Base-by-base conservation (phyloP, 208 protist species). In the Crithidia sp. region DNA sequence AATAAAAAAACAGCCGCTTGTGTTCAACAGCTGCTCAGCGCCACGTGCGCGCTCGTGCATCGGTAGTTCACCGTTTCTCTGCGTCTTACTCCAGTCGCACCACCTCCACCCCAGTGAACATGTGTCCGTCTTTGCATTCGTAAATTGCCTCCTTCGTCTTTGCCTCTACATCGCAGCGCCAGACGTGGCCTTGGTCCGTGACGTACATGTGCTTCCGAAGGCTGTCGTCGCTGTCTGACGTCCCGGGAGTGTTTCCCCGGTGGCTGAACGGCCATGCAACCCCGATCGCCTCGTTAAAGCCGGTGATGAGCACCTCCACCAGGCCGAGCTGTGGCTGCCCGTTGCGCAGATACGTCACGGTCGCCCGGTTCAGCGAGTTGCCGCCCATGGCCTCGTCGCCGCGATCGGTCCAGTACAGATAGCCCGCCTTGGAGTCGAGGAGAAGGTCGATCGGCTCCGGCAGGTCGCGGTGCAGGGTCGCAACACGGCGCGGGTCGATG, bases 361-460 rank as follows among this genome's bases (percentile, higher is more conserved):
- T 13, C 14, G 77, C 68, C 28, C 82, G 77, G 62, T 81, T 83
- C 43, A 87, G 63, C 52, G 77, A 76, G 73, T 80, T 83, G 50
- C 82, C 82, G 56, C 82, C 82, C 13, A 55, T 55, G 6, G 47
- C 57, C 17, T 49, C 69, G 43, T 83, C 77, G 36, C 82, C 82
- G 47, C 82, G 82, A 59, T 83, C 77, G 3, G 82, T 83, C 82
- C 82, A 87, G 74, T 87, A 87, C 37, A 87, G 82, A 36, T 64
- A 74, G 56, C 56, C 43, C 37, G 65, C 68, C 44, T 75, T 16
- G 4, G 47, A n/a, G 61, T 87, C 82, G 6, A 83, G 40, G 19
- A 83, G 71, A 56, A 87, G 62, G 36, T 87, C 82, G 50, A 87
- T 78, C 16, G 82, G 82, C 71, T 87, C 82, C 10, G 78, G 77